phyloP scores from a whole-genome alignment of 768 basidiomycete species.

The Tricholoma terreum region DNA sequence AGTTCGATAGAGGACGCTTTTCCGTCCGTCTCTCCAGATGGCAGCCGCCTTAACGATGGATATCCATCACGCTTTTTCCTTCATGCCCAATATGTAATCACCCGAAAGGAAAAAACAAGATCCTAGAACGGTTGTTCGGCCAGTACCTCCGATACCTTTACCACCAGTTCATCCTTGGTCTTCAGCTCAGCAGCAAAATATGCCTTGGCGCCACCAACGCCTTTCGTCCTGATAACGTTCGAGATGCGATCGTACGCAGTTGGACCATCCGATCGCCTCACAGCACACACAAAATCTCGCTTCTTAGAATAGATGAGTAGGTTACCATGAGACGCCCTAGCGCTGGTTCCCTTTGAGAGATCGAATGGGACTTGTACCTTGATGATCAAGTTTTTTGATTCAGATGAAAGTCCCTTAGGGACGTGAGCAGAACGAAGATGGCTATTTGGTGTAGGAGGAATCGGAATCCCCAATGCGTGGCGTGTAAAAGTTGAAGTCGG shows the following conservation, averaged over 20 bases:
- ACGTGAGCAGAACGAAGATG: constrained; percentile 21
- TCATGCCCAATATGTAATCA: background rate
- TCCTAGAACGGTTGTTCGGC: constrained; percentile 55
- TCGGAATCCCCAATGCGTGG: constrained; percentile 23
- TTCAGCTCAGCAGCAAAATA: constrained; percentile 55
- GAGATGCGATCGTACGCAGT: constrained; percentile 40
- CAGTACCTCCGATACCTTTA: constrained; percentile 49
- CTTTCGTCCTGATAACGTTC: constrained; percentile 35
- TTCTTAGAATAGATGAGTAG: constrained; percentile 52
- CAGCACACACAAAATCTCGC: constrained; percentile 47
- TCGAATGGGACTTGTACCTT: constrained; percentile 50
- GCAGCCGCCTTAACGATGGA: too few relatives aligned
- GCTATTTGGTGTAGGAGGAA: constrained; percentile 13
- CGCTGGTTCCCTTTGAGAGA: background rate
- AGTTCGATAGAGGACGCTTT: too few relatives aligned
- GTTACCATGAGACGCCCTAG: constrained; percentile 15
- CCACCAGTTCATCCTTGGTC: constrained; percentile 42
- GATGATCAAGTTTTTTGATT: constrained; percentile 43
- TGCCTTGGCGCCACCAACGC: constrained; percentile 35
- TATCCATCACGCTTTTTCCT: too few relatives aligned
- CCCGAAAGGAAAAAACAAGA: background rate
- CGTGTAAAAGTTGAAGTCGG: constrained; percentile 31
- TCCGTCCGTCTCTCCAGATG: too few relatives aligned
- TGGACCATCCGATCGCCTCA: constrained; percentile 29
- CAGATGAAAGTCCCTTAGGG: constrained; percentile 14